A percentile compares a stretch with the other conserved stretches of the same genome.
These are phyloP conservation scores for Physcomitrellopsis africana DNA, from an alignment of 225 moss, liverwort and hornwort genomes.

Conservation along the genomic window DNA sequence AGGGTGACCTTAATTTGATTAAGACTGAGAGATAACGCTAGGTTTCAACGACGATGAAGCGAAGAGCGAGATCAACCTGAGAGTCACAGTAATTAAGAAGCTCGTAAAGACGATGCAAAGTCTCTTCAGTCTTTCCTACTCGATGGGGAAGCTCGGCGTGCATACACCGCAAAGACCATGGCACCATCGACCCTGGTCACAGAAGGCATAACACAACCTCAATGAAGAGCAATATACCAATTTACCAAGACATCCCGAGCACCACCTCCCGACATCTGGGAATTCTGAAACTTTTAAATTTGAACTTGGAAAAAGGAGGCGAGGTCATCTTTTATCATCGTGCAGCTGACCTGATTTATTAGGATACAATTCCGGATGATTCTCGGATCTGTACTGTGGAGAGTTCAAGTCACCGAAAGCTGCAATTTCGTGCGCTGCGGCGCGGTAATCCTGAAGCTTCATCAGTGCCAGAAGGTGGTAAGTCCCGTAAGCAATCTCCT, in stretches of 20 bases:
- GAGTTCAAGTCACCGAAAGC: slow-evolving; percentile 80
- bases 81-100: slow-evolving; percentile 85
- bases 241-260: background rate
- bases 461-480: slow-evolving; percentile 83
- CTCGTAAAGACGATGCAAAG: slow-evolving; percentile 80
- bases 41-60: background rate
- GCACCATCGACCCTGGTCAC: slow-evolving; percentile 89
- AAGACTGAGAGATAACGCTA: background rate
- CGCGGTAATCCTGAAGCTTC: slow-evolving; percentile 81
- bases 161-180: slow-evolving; percentile 86
- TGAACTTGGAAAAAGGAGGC: background rate
- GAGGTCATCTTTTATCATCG: background rate
- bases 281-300: background rate
- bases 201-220: background rate
- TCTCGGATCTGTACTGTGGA: slow-evolving; percentile 73
- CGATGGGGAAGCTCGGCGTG: slow-evolving; percentile 94
- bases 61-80: slow-evolving; percentile 56
- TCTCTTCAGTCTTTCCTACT: slow-evolving; percentile 65
- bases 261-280: background rate
- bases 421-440: slow-evolving; percentile 69
- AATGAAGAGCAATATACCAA: background rate
- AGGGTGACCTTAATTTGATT: background rate
- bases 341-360: slow-evolving; percentile 37
- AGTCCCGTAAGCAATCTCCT: slow-evolving; percentile 73
- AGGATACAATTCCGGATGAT: slow-evolving; percentile 44